A percentile compares a stretch with the other conserved stretches of the same genome.
These are phyloP conservation scores for Psilocybe mexicana DNA, from an alignment of 1,284 basidiomycete species.

Conservation along the genomic window DNA sequence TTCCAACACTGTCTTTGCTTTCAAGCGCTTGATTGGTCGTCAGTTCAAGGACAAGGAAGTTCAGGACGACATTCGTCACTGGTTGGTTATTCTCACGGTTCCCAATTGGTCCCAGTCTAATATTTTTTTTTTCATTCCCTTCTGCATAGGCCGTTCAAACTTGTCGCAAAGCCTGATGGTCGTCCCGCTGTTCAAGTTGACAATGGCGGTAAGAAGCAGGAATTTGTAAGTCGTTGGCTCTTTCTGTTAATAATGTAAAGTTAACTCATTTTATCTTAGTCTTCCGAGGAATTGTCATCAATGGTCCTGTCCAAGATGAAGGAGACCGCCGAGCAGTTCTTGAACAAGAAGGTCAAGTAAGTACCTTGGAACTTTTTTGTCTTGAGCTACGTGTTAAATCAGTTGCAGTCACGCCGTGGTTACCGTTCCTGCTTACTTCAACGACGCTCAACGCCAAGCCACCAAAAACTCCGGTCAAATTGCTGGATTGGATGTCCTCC, in stretches of 20 bases:
- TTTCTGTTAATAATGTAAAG: background rate
- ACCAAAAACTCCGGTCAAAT: conserved; percentile 98
- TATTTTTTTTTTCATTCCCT: background rate
- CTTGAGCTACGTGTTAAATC: conserved; percentile 9
- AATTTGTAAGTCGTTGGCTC: conserved; percentile 53
- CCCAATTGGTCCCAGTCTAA: conserved; percentile 9
- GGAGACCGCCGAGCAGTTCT: conserved; percentile 90
- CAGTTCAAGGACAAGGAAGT: conserved; percentile 94
- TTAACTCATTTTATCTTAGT: conserved; percentile 41
- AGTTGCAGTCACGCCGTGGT: conserved; percentile 73
- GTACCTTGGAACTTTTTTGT: conserved; percentile 30
- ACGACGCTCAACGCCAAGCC: conserved; percentile 98
- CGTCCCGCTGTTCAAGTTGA: conserved; percentile 83
- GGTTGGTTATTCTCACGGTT: conserved; percentile 43
- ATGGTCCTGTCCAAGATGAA: conserved; percentile 93
- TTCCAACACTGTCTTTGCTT: conserved; percentile 92
- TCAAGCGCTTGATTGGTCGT: conserved; percentile 96
- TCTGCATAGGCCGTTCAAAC: conserved; percentile 72
- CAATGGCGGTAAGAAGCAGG: conserved; percentile 64
- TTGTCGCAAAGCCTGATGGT: conserved; percentile 72
- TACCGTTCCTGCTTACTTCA: conserved; percentile 98
- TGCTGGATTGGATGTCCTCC: conserved; percentile 94
- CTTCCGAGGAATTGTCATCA: conserved; percentile 81
- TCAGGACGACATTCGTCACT: conserved; percentile 85
- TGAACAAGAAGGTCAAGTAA: conserved; percentile 94